Conservation (phyloP, 1,284 basidiomycete species). For the Spongiforma sp. region DNA sequence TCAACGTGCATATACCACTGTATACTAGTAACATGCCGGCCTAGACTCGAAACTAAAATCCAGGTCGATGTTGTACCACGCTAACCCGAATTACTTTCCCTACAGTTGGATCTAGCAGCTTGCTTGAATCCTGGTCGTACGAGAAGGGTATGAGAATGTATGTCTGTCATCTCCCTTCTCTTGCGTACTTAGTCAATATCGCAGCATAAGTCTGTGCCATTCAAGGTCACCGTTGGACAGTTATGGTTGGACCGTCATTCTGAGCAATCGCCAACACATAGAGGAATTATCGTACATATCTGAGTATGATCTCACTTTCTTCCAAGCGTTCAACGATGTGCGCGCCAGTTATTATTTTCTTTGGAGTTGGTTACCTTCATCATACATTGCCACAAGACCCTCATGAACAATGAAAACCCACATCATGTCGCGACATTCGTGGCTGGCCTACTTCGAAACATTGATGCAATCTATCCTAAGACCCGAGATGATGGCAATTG, state of each 20-base stretch:
- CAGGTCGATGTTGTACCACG: neutral
- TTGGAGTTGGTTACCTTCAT: too few species aligned
- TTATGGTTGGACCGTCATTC: conserved; percentile 45
- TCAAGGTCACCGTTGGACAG: conserved; percentile 47
- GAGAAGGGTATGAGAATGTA: conserved; percentile 27
- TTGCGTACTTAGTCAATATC: neutral
- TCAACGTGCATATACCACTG: neutral
- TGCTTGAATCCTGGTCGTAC: conserved; percentile 26
- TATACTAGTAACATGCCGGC: neutral
- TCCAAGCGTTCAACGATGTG: too few species aligned
- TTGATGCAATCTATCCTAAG: neutral
- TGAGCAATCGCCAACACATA: conserved; percentile 39
- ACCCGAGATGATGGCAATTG: conserved; percentile 42
- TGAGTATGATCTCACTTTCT: neutral
- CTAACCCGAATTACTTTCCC: neutral
- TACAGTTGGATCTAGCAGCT: conserved; percentile 19
- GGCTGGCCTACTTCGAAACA: neutral
- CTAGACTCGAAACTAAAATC: neutral
- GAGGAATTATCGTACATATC: conserved; percentile 29
- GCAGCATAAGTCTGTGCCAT: conserved; percentile 41
- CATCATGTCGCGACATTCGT: neutral
- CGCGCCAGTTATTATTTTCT: too few species aligned
- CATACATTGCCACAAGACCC: too few species aligned
- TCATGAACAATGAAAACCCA: too few species aligned
- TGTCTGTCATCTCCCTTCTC: neutral